Percentiles rank a stretch among this genome's conserved stretches.
Evolutionary conservation across 1,284 basidiomycete species (phyloP).

Genomic region (Earliella scabrosa): DNA sequence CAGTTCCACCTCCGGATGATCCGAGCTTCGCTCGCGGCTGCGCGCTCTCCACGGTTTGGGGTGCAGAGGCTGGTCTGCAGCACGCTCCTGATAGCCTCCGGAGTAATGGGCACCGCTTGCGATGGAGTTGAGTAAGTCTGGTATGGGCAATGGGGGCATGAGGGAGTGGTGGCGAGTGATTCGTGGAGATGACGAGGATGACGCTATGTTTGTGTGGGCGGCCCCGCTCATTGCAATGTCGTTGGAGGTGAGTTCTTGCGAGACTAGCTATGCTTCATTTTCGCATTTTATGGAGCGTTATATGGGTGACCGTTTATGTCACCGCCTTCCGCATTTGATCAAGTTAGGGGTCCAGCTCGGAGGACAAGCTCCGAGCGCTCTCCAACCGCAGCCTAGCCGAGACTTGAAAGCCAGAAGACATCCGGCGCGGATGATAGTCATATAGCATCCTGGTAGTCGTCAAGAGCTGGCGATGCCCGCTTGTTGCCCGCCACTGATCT

Average conservation of each 20-base stretch:
- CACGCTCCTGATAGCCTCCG: conserved; percentile 33
- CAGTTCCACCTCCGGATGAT: conserved; percentile 18
- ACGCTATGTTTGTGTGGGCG: neutral
- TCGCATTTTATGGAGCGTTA: no score
- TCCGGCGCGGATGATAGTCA: no score
- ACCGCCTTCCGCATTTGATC: no score
- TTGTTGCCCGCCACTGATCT: no score
- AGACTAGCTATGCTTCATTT: no score
- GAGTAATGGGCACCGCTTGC: conserved; percentile 64
- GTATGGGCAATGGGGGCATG: conserved; percentile 47
- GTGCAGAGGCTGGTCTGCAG: conserved; percentile 8
- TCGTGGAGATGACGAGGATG: conserved; percentile 16
- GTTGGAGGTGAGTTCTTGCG: neutral
- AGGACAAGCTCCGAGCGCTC: no score
- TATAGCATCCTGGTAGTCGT: no score
- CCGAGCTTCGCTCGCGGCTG: conserved; percentile 19
- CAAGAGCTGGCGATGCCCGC: no score
- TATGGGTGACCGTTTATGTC: no score
- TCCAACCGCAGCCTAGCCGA: no score
- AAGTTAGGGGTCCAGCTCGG: no score
- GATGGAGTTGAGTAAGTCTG: conserved; percentile 57
- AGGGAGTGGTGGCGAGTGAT: conserved; percentile 42
- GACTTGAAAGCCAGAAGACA: no score
- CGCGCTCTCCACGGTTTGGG: conserved; percentile 25
- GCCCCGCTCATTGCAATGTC: neutral